Conservation (phyloP, 139 green algal genomes). For the Chlamydomonas incerta region DNA sequence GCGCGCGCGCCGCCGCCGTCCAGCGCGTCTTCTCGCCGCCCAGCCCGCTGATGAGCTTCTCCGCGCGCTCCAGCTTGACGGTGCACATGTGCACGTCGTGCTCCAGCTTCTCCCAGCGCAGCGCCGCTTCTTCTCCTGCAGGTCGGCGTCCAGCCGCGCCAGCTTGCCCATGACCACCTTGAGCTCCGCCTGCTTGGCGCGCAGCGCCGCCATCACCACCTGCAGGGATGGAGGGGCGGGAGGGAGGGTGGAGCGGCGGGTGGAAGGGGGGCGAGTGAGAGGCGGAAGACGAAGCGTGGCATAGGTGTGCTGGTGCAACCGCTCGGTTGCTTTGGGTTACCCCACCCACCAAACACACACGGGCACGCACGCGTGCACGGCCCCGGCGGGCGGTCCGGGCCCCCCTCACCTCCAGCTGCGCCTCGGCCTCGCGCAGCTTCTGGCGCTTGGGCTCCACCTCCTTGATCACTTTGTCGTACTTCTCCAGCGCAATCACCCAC, state of each 20-base stretch:
- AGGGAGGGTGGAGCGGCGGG: too few relatives aligned
- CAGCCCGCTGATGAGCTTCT: constrained; percentile 81
- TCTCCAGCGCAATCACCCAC: constrained; percentile 82
- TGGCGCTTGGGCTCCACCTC: constrained; percentile 81
- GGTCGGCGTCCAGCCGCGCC: constrained; percentile 78
- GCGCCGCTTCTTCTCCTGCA: constrained; percentile 69
- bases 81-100: constrained; percentile 76
- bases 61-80: constrained; percentile 79
- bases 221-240: background rate
- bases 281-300: too few relatives aligned
- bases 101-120: constrained; percentile 80
- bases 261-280: background rate
- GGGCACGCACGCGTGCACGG: background rate
- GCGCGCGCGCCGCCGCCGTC: constrained; percentile 66
- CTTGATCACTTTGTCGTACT: constrained; percentile 78
- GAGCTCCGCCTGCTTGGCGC: constrained; percentile 79
- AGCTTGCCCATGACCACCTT: constrained; percentile 84
- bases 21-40: constrained; percentile 81
- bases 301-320: too few relatives aligned
- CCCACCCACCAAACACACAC: too few relatives aligned
- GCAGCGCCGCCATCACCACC: constrained; percentile 78
- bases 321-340: too few relatives aligned
- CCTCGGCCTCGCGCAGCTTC: constrained; percentile 71
- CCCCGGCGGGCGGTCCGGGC: too few relatives aligned
- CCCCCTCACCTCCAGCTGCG: constrained; percentile 59